phyloP scores from a whole-genome alignment of 78 protist genomes.

The Pigoraptor vietnamica region DNA sequence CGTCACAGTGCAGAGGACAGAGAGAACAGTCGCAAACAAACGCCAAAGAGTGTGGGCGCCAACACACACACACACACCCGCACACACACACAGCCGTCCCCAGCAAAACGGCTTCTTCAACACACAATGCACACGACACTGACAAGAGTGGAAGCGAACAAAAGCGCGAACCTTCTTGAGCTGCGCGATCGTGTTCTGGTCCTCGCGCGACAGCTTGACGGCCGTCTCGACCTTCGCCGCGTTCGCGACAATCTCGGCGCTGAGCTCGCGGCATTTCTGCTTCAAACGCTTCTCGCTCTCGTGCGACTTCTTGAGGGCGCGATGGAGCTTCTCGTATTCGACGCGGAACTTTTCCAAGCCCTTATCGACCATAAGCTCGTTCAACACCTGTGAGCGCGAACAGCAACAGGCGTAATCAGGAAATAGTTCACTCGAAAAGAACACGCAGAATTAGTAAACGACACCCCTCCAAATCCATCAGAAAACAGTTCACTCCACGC shows the following conservation, averaged over 20 bases:
- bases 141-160: background rate
- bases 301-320: constrained; percentile 70
- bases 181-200: background rate
- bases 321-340: constrained; percentile 44
- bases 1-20: too few species aligned
- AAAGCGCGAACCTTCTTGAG: background rate
- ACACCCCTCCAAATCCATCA: too few species aligned
- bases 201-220: constrained; percentile 19
- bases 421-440: too few species aligned
- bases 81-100: background rate
- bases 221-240: constrained; percentile 69
- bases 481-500: too few species aligned
- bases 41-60: background rate
- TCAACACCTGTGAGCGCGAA: background rate
- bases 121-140: background rate
- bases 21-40: too few species aligned
- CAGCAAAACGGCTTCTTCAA: background rate
- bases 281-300: constrained; percentile 74
- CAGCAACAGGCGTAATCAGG: too few species aligned
- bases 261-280: constrained; percentile 53
- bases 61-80: background rate
- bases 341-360: background rate
- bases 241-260: constrained; percentile 60
- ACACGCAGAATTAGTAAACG: too few species aligned
- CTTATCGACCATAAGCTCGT: background rate